Percentiles rank a stretch among this genome's conserved stretches.
Evolutionary conservation across 2,329 filamentous ascomycete species (phyloP).

Genomic region (Alternaria dauci): DNA sequence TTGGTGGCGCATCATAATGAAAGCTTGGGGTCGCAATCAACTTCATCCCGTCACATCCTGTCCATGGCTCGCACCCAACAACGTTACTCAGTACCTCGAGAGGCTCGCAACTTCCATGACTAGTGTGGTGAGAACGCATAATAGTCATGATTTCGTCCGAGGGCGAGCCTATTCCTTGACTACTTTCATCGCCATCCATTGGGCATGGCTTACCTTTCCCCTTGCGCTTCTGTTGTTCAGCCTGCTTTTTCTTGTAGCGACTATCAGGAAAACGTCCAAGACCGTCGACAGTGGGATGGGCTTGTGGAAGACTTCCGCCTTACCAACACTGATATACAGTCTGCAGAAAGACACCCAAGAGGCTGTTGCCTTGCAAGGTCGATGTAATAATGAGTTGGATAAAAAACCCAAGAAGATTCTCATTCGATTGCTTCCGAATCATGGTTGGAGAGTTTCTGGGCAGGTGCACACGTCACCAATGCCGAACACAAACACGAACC

Average conservation of each 20-base stretch:
- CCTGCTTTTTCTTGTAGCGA: slow-evolving; percentile 34
- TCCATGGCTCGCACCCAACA: slow-evolving; percentile 31
- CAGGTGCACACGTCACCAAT: slow-evolving; percentile 4
- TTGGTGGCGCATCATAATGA: slow-evolving; percentile 6
- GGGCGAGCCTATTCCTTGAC: slow-evolving; percentile 23
- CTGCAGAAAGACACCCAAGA: slow-evolving; percentile 20
- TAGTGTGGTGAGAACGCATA: slow-evolving; percentile 28
- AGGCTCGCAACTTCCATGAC: slow-evolving; percentile 30
- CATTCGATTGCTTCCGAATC: slow-evolving; percentile 24
- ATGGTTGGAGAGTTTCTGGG: slow-evolving; percentile 34
- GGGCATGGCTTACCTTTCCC: slow-evolving; percentile 40
- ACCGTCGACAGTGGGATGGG: slow-evolving; percentile 9
- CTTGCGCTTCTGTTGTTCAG: slow-evolving; percentile 28
- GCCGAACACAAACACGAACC: background rate
- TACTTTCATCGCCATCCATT: slow-evolving; percentile 26
- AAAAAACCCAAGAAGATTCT: background rate
- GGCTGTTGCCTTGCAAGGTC: background rate
- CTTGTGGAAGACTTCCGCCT: slow-evolving; percentile 43
- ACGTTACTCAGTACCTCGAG: slow-evolving; percentile 33
- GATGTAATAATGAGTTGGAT: background rate
- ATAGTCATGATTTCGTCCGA: slow-evolving; percentile 1
- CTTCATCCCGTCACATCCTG: background rate
- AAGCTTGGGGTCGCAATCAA: slow-evolving; percentile 1
- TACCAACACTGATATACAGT: slow-evolving; percentile 34
- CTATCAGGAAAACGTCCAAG: slow-evolving; percentile 10